These are phyloP conservation scores for Talaromyces sp. DNA, from an alignment of 2,329 filamentous ascomycete species.

Conservation along the genomic window DNA sequence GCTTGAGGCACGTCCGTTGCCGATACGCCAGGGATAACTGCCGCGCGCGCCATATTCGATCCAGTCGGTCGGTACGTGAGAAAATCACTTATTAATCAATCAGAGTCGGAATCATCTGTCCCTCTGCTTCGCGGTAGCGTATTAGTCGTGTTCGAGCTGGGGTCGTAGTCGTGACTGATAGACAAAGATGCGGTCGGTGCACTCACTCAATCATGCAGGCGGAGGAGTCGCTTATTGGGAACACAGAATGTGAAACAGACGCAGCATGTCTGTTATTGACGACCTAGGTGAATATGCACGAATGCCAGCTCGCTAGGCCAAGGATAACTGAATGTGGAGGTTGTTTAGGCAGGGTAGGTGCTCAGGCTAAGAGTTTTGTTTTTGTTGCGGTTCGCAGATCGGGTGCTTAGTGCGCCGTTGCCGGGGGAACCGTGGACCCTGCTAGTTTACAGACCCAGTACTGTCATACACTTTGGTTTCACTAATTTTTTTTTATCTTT, in stretches of 20 bases:
- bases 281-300: not conserved
- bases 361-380: not conserved
- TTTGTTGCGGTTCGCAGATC: constrained; percentile 16
- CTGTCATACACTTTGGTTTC: no score
- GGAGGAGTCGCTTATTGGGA: not conserved
- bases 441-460: no score
- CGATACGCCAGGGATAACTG: constrained; percentile 14
- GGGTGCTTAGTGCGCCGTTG: constrained; percentile 1
- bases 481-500: no score
- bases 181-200: not conserved
- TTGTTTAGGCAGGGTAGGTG: not conserved
- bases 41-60: constrained; percentile 17
- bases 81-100: not conserved
- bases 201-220: not conserved
- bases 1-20: constrained; percentile 4
- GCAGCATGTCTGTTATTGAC: not conserved
- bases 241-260: not conserved
- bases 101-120: not conserved
- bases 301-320: not conserved
- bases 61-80: not conserved
- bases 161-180: not conserved
- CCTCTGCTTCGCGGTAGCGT: not conserved
- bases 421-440: not conserved
- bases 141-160: not conserved
- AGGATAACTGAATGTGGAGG: not conserved